Percentiles rank a stretch among this genome's conserved stretches.
Conservation (phyloP, 2,329 filamentous ascomycete species). For the Rhinocladiella similis region DNA sequence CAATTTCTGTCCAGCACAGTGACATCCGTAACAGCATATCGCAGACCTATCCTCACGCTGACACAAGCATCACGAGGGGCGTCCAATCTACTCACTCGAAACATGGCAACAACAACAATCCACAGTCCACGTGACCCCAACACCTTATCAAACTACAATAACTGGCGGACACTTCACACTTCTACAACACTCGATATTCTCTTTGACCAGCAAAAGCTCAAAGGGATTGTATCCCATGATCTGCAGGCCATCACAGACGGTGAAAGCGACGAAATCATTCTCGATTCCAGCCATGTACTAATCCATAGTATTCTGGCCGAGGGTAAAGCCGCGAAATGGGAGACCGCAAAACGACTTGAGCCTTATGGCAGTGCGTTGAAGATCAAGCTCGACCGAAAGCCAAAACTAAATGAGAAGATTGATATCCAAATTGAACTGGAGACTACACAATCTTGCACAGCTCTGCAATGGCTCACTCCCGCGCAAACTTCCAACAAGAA, state of each 20-base stretch:
- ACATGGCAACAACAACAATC: constrained; percentile 39
- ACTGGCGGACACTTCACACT: constrained; percentile 82
- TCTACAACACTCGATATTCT: constrained; percentile 78
- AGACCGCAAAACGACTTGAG: constrained; percentile 66
- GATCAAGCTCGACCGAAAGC: constrained; percentile 48
- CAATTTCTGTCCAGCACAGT: background rate
- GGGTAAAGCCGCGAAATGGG: constrained; percentile 65
- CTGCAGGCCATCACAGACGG: constrained; percentile 75
- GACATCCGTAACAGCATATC: background rate
- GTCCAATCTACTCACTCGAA: background rate
- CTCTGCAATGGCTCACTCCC: constrained; percentile 91
- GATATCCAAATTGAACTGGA: constrained; percentile 65
- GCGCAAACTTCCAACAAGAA: constrained; percentile 94
- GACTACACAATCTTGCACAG: constrained; percentile 86
- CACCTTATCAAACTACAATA: constrained; percentile 87
- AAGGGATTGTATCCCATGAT: constrained; percentile 73
- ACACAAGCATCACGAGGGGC: background rate
- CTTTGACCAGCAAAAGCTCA: constrained; percentile 75
- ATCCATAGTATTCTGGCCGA: constrained; percentile 71
- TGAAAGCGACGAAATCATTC: constrained; percentile 72
- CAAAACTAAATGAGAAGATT: constrained; percentile 48
- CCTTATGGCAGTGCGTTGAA: constrained; percentile 61
- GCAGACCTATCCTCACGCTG: background rate
- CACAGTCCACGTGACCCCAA: constrained; percentile 72
- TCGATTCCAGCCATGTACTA: constrained; percentile 84